Base-by-base conservation (phyloP, 2,329 filamentous ascomycete species). In the Aspergillus melleus region DNA sequence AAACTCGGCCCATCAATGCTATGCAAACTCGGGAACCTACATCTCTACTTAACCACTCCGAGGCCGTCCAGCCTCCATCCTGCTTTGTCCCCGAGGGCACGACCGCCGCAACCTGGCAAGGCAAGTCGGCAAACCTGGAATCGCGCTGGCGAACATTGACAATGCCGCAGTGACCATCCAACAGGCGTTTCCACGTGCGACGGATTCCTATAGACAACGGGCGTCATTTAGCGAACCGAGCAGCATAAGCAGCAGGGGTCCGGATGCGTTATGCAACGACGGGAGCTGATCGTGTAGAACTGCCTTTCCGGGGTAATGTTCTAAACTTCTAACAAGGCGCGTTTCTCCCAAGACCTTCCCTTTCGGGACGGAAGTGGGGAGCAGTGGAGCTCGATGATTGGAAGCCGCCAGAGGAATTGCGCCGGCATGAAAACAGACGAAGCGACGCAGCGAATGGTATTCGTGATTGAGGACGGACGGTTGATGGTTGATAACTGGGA, bases 21-120 rank as follows among this genome's bases (percentile, higher is more conserved):
- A 19, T 5, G 4, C 12, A 12, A 12, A 24, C 10, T 24, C 44
- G 9, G 12, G 44, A 24, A 65, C 72, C 50, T 67, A 80, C 79
- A 68, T 77, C 76, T 61, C 72, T 69, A 62, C 67, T 76, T 65
- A 81, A 58, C 77, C 79, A 81, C 55, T 81, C 79, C 20, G 70
- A 75, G 11, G 76, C 73, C 32, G 59, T 75, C 79, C 79, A 81
- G 4, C 71, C 68, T 11, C 80, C 79, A 66, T 75, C 68, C 55
- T 79, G 71, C 58, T 78, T 71, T 58, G 71, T 72, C 5, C 85
- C 86, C 22, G 76, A 74, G 1, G 94, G 92, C 0, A 99, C 90
- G 19, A 95, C 73, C 1, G 90, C 95, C 49, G 93, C 94, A 54
- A 98, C 87, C 56, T 88, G 91, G 74, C 91, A 95, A 12, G 94